Conservation (phyloP, 257 asterid species). For the Solanum paucissectum region DNA sequence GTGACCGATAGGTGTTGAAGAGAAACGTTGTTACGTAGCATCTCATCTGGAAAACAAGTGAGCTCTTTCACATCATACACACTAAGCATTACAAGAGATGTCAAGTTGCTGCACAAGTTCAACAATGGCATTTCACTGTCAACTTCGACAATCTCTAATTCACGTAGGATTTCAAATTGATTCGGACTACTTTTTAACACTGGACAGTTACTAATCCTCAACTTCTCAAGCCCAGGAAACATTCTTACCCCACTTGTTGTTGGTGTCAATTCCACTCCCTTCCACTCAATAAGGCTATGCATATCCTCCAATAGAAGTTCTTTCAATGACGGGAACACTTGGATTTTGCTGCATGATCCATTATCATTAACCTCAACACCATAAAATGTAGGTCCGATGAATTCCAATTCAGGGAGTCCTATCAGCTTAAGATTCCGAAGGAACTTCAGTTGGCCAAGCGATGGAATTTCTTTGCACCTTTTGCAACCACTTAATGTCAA, state of each 20-base stretch:
- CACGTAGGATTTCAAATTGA: conserved; percentile 9
- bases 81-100: neutral
- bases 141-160: rapidly evolving
- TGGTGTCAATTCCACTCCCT: neutral
- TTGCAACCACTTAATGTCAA: neutral
- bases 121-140: neutral
- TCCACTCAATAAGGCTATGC: conserved; percentile 8
- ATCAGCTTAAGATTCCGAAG: neutral
- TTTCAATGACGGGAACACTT: neutral
- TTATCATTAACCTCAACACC: neutral
- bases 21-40: neutral
- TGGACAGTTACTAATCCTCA: neutral
- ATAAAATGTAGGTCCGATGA: neutral
- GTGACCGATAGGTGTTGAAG: neutral
- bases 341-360: neutral
- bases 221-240: conserved; percentile 11
- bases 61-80: neutral
- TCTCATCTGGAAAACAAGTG: neutral
- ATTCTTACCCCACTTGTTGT: neutral
- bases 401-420: neutral
- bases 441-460: conserved; percentile 12
- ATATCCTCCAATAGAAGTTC: neutral
- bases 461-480: conserved; percentile 6
- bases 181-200: conserved; percentile 8
- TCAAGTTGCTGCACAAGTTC: conserved; percentile 2